phyloP scores from a whole-genome alignment of 2,329 filamentous ascomycete species.

The Knufia fluminis region DNA sequence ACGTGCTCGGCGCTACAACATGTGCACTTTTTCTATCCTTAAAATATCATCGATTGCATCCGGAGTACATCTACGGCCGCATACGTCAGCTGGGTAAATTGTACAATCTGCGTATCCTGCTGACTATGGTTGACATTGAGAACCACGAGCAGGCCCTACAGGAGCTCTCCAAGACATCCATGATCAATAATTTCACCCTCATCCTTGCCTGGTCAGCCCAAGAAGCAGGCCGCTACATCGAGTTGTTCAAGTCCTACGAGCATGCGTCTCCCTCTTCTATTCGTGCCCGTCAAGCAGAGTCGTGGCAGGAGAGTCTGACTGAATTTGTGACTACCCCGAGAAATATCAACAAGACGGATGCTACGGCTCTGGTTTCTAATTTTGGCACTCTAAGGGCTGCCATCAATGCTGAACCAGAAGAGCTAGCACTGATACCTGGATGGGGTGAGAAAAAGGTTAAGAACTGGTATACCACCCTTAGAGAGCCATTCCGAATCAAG shows the following conservation, averaged over 20 bases:
- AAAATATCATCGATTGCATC: conserved; percentile 94
- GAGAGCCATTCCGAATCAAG: conserved; percentile 73
- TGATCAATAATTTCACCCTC: conserved; percentile 87
- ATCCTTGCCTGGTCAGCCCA: conserved; percentile 90
- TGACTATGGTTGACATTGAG: conserved; percentile 88
- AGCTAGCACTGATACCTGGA: conserved; percentile 72
- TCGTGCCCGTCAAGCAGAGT: conserved; percentile 70
- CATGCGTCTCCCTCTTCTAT: conserved; percentile 75
- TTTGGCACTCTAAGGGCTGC: conserved; percentile 85
- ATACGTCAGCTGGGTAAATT: conserved; percentile 76
- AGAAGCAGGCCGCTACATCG: conserved; percentile 87
- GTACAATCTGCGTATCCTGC: conserved; percentile 75
- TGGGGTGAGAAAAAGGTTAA: conserved; percentile 96
- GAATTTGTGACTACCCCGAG: conserved; percentile 88
- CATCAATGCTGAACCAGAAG: conserved; percentile 78
- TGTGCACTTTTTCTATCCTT: conserved; percentile 88
- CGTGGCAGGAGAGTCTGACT: conserved; percentile 76
- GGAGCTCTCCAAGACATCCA: conserved; percentile 82
- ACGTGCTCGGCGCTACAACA: conserved; percentile 75
- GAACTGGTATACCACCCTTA: conserved; percentile 70
- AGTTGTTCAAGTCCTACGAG: conserved; percentile 91
- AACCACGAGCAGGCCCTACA: conserved; percentile 86
- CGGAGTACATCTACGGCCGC: conserved; percentile 93
- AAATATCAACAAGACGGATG: conserved; percentile 89
- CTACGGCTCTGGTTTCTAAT: conserved; percentile 77